phyloP scores from a whole-genome alignment of 2,329 filamentous ascomycete species.

The Torrubiella hemipterigena region DNA sequence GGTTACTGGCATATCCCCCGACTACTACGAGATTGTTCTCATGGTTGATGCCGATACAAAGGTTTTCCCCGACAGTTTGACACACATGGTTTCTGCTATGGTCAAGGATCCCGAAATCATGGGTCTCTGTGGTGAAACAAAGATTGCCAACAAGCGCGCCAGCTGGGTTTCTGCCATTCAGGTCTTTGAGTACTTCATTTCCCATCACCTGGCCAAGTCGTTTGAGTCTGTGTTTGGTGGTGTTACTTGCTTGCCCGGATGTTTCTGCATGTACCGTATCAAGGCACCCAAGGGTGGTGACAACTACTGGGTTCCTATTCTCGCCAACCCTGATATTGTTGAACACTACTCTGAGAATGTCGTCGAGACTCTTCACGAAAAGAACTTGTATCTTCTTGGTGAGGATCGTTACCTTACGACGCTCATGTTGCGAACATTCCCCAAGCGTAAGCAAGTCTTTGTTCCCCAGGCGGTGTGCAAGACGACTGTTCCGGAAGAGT shows the following conservation, averaged over 20 bases:
- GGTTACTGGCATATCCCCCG: slow-evolving; percentile 93
- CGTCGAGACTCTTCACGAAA: slow-evolving; percentile 95
- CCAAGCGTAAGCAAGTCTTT: slow-evolving; percentile 97
- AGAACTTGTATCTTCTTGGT: slow-evolving; percentile 82
- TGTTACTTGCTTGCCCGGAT: slow-evolving; percentile 95
- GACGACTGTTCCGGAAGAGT: slow-evolving; percentile 87
- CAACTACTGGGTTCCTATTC: slow-evolving; percentile 98
- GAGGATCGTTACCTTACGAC: slow-evolving; percentile 95
- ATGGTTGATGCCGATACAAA: slow-evolving; percentile 99
- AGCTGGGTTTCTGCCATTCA: slow-evolving; percentile 97
- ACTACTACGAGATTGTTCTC: slow-evolving; percentile 95
- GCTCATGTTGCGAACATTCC: slow-evolving; percentile 96
- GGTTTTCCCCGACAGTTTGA: slow-evolving; percentile 94
- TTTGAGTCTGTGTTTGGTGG: slow-evolving; percentile 98
- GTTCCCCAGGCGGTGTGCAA: slow-evolving; percentile 98
- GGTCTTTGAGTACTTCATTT: slow-evolving; percentile 99
- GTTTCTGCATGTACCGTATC: slow-evolving; percentile 99
- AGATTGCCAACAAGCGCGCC: slow-evolving; percentile 95
- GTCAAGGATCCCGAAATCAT: slow-evolving; percentile 98
- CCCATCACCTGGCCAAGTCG: slow-evolving; percentile 89
- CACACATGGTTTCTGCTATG: slow-evolving; percentile 98
- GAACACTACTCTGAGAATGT: slow-evolving; percentile 99
- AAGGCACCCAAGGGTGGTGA: slow-evolving; percentile 96
- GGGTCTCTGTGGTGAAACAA: slow-evolving; percentile 97
- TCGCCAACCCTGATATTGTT: slow-evolving; percentile 95